A percentile compares a stretch with the other conserved stretches of the same genome.
Evolutionary conservation across 2,329 filamentous ascomycete species (phyloP).

Genomic region (Dothistroma pini): DNA sequence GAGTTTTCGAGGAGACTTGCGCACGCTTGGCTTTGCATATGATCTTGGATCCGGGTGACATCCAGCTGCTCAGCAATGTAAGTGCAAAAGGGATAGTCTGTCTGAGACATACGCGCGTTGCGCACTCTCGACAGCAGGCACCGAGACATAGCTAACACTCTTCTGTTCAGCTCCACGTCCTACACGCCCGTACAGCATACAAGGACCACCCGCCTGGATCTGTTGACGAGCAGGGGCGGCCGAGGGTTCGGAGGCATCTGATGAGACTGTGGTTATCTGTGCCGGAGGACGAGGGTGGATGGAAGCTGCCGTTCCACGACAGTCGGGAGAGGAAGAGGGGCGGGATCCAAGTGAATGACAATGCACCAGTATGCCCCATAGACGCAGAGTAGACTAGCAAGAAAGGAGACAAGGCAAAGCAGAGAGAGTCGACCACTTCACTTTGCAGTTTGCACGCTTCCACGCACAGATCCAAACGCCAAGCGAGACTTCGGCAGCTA

Average conservation of each 20-base stretch:
- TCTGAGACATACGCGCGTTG: neutral
- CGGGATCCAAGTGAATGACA: constrained; percentile 82
- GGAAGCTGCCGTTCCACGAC: constrained; percentile 79
- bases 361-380: constrained; percentile 65
- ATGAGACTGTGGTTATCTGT: constrained; percentile 82
- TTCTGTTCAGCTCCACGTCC: constrained; percentile 55
- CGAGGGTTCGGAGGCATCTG: constrained; percentile 68
- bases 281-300: constrained; percentile 76
- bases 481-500: no score
- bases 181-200: constrained; percentile 80
- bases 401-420: neutral
- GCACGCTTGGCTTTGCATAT: constrained; percentile 72
- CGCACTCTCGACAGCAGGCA: no score
- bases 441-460: neutral
- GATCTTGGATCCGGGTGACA: constrained; percentile 80
- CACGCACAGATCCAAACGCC: neutral
- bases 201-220: constrained; percentile 58
- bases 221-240: constrained; percentile 33
- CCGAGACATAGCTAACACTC: neutral
- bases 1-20: constrained; percentile 72
- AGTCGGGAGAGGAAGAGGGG: constrained; percentile 80
- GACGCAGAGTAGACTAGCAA: constrained; percentile 61
- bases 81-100: neutral
- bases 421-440: no score
- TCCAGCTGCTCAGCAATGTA: constrained; percentile 74